These are phyloP conservation scores for Simplicillium aogashimaense DNA, from an alignment of 2,329 filamentous ascomycete species.

Conservation along the genomic window DNA sequence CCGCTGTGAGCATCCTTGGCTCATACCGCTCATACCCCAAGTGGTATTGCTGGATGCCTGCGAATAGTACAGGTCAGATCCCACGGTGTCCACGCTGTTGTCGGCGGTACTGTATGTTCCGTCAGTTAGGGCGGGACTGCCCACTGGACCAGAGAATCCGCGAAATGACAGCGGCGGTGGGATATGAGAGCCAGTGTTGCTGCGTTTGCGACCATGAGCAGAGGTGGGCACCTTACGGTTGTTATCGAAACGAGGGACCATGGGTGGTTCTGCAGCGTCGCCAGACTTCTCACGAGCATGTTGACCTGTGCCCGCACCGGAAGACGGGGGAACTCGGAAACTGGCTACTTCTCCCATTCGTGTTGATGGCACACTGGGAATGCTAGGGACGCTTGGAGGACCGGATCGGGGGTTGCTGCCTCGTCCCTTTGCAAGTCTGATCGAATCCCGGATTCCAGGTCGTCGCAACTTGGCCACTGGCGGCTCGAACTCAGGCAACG, in stretches of 20 bases:
- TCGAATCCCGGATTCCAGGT: conserved; percentile 71
- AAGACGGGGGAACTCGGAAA: conserved; percentile 28
- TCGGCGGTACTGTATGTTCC: conserved; percentile 47
- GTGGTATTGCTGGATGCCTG: conserved; percentile 34
- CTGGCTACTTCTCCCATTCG: conserved; percentile 23
- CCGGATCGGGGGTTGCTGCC: conserved; percentile 29
- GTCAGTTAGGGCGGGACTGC: conserved; percentile 29
- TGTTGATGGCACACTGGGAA: conserved; percentile 25
- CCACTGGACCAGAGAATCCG: conserved; percentile 57
- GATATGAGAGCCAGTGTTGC: conserved; percentile 73
- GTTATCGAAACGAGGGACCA: conserved; percentile 56
- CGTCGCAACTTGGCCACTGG: conserved; percentile 37
- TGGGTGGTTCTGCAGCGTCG: conserved; percentile 61
- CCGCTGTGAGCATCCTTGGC: conserved; percentile 31
- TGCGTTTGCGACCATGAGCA: conserved; percentile 72
- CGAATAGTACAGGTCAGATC: conserved; percentile 52
- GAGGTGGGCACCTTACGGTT: conserved; percentile 38
- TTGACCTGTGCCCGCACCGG: conserved; percentile 22
- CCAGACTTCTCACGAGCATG: conserved; percentile 38
- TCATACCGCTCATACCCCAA: conserved; percentile 16
- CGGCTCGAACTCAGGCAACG: conserved; percentile 40
- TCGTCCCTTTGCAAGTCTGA: conserved; percentile 74
- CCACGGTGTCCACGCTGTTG: conserved; percentile 46
- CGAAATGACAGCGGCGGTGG: conserved; percentile 65
- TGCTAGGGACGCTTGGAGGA: conserved; percentile 41